A percentile compares a stretch with the other conserved stretches of the same genome.
phyloP scores from a whole-genome alignment of 2,329 filamentous ascomycete species.

The Cordyceps cicadae region DNA sequence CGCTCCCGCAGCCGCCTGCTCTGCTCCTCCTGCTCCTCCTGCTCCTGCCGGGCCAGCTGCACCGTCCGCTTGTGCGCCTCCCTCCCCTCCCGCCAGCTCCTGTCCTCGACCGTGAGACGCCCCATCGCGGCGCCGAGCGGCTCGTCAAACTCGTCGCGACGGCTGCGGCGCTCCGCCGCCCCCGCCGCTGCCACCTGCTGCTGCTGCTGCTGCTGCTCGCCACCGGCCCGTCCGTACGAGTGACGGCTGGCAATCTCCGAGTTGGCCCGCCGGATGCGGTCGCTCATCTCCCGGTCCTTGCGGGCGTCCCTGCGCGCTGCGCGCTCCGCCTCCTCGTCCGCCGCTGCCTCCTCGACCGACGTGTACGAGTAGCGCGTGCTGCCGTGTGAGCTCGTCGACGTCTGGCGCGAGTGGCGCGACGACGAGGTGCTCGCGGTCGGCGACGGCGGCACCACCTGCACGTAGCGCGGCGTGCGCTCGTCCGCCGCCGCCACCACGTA shows the following conservation, averaged over 20 bases:
- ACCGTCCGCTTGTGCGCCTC: constrained; percentile 17
- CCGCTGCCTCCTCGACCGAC: constrained; percentile 12
- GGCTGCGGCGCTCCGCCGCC: background rate
- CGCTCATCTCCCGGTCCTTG: constrained; percentile 15
- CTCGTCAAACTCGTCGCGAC: constrained; percentile 19
- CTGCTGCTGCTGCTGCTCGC: background rate
- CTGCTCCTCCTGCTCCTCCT: constrained; percentile 28
- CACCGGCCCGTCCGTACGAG: constrained; percentile 18
- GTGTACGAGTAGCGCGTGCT: constrained; percentile 15
- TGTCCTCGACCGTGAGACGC: constrained; percentile 24
- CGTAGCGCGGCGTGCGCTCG: constrained; percentile 30
- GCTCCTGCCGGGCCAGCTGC: constrained; percentile 24
- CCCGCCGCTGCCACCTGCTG: no score
- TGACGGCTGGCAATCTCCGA: constrained; percentile 33
- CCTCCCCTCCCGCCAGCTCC: constrained; percentile 25
- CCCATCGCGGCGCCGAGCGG: constrained; percentile 25
- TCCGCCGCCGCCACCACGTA: constrained; percentile 29
- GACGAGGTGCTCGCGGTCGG: constrained; percentile 18
- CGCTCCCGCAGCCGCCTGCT: constrained; percentile 32
- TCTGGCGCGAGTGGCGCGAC: constrained; percentile 27
- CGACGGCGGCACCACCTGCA: constrained; percentile 31
- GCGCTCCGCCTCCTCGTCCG: constrained; percentile 17
- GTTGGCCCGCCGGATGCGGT: constrained; percentile 34
- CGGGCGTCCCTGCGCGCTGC: constrained; percentile 17
- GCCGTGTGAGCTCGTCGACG: constrained; percentile 28